Evolutionary conservation across 225 moss, liverwort and hornwort genomes (phyloP).

Genomic region (Physcomitrium patens): DNA sequence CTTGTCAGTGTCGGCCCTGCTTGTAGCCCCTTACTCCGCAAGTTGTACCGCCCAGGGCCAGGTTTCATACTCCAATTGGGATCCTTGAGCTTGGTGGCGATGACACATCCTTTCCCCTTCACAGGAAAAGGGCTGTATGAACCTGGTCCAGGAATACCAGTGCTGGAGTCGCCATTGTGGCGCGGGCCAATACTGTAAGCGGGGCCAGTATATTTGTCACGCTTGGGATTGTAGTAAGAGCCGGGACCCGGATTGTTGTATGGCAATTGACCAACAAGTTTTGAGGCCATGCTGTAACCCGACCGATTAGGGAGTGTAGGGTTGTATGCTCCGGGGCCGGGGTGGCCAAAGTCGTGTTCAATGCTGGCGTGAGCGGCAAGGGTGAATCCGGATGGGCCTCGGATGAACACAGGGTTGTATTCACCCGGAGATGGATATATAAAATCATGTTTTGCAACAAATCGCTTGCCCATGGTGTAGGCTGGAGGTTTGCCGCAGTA

Average conservation of each 20-base stretch:
- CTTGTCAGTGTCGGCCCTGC: background rate
- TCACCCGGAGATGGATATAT: constrained; percentile 33
- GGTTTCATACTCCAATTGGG: constrained; percentile 28
- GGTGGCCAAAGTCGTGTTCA: constrained; percentile 21
- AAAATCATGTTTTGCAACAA: background rate
- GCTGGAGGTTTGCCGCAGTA: constrained; percentile 24
- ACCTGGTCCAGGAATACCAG: constrained; percentile 39
- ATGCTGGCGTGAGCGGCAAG: constrained; percentile 21
- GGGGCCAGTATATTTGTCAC: constrained; percentile 43
- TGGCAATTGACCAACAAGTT: background rate
- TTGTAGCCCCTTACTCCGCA: constrained; percentile 14
- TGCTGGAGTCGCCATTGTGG: background rate
- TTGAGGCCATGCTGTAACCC: constrained; percentile 28
- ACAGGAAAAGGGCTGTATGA: background rate
- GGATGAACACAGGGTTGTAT: constrained; percentile 43
- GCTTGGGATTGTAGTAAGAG: constrained; percentile 45
- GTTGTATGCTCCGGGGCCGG: constrained; percentile 45
- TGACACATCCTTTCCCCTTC: constrained; percentile 23
- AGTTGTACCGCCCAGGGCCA: constrained; percentile 42
- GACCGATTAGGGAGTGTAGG: constrained; percentile 19
- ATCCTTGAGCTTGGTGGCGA: constrained; percentile 28
- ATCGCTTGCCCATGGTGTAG: constrained; percentile 44
- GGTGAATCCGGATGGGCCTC: constrained; percentile 36
- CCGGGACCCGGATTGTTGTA: constrained; percentile 38
- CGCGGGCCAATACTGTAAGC: constrained; percentile 37